Evolutionary conservation across 331 rosid species (phyloP).

Genomic region (Phaseolus coccineus): DNA sequence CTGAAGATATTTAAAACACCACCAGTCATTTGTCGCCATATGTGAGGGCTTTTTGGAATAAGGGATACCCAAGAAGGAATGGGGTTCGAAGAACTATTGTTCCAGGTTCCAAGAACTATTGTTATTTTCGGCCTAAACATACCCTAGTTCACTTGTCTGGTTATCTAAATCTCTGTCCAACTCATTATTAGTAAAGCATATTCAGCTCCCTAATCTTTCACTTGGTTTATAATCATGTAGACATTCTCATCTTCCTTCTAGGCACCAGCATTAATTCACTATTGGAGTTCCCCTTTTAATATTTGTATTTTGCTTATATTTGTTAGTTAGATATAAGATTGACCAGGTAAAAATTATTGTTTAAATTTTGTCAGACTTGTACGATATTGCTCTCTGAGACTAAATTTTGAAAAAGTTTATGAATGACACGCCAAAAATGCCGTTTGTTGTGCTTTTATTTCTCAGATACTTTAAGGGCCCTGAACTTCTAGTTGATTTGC

Average conservation of each 20-base stretch:
- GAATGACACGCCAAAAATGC: slow-evolving; percentile 24
- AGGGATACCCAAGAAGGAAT: background rate
- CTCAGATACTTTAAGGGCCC: slow-evolving; percentile 96
- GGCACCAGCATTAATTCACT: slow-evolving; percentile 21
- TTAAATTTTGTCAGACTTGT: slow-evolving; percentile 24
- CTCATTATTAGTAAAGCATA: slow-evolving; percentile 26
- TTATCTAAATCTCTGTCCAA: slow-evolving; percentile 25
- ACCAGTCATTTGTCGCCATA: slow-evolving; percentile 20
- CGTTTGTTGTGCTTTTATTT: slow-evolving; percentile 41
- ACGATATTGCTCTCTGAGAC: slow-evolving; percentile 8
- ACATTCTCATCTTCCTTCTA: slow-evolving; percentile 24
- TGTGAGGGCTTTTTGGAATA: slow-evolving; percentile 28
- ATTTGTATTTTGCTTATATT: slow-evolving; percentile 26
- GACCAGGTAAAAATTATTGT: background rate
- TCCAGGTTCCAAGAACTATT: background rate
- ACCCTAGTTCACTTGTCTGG: slow-evolving; percentile 18
- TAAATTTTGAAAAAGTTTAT: slow-evolving; percentile 33
- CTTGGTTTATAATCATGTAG: slow-evolving; percentile 14
- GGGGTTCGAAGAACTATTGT: slow-evolving; percentile 19
- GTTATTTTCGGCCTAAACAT: slow-evolving; percentile 13
- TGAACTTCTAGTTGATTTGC: slow-evolving; percentile 93
- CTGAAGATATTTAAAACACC: slow-evolving; percentile 25
- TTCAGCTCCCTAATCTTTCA: slow-evolving; percentile 28
- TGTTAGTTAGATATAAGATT: slow-evolving; percentile 13
- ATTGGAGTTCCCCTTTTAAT: background rate